phyloP scores from a whole-genome alignment of 768 basidiomycete genomes.

The Russula abietina region DNA sequence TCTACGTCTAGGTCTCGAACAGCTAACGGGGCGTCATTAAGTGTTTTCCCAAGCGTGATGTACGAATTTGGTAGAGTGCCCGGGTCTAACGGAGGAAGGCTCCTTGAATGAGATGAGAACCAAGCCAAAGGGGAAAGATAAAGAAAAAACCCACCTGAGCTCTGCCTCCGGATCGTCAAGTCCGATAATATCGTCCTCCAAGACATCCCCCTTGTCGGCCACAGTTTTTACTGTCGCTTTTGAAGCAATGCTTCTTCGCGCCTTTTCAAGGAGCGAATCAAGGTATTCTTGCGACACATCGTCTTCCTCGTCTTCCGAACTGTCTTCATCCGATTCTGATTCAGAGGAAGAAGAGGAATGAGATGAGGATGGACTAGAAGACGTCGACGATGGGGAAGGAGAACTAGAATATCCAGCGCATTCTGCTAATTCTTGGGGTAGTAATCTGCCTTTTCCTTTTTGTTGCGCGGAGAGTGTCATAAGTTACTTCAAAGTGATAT shows the following conservation, averaged over 20 bases:
- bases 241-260: slow-evolving; percentile 41
- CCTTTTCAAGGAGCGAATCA: slow-evolving; percentile 56
- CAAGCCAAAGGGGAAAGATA: neutral
- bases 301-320: slow-evolving; percentile 35
- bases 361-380: slow-evolving; percentile 8
- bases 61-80: slow-evolving; percentile 62
- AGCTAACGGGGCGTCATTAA: slow-evolving; percentile 40
- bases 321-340: slow-evolving; percentile 28
- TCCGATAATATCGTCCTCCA: slow-evolving; percentile 52
- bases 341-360: slow-evolving; percentile 24
- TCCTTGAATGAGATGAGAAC: slow-evolving; percentile 33
- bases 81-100: slow-evolving; percentile 60
- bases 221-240: slow-evolving; percentile 23
- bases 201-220: slow-evolving; percentile 11
- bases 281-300: slow-evolving; percentile 56
- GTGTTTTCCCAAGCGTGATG: slow-evolving; percentile 46
- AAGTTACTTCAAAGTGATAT: no score
- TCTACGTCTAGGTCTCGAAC: slow-evolving; percentile 58
- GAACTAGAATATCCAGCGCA: neutral
- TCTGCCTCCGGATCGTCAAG: slow-evolving; percentile 34
- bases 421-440: neutral
- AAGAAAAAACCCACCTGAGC: slow-evolving; percentile 34
- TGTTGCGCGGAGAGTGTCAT: slow-evolving; percentile 23
- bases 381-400: slow-evolving; percentile 25
- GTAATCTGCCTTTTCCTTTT: slow-evolving; percentile 45